phyloP scores from a whole-genome alignment of 106 monocot species.

The Vanilla planifolia region DNA sequence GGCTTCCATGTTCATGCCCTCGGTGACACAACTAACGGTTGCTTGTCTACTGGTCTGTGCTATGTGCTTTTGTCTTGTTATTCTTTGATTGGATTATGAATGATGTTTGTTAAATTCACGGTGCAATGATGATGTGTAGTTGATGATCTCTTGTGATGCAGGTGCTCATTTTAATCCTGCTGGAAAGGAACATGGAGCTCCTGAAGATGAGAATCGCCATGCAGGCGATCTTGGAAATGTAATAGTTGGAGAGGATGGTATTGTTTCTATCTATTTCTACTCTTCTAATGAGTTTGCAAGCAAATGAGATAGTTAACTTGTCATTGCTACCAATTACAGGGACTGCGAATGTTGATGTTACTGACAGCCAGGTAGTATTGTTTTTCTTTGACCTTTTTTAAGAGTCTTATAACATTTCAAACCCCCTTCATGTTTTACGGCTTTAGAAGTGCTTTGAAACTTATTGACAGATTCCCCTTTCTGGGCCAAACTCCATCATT shows the following conservation, averaged over 20 bases:
- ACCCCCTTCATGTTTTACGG: neutral
- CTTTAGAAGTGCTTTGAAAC: neutral
- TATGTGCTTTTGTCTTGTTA: neutral
- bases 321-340: conserved; percentile 15
- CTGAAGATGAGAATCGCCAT: conserved; percentile 69
- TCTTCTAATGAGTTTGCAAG: neutral
- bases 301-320: too few relatives aligned
- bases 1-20: conserved; percentile 71
- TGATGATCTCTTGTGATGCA: conserved; percentile 9
- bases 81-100: neutral
- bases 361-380: conserved; percentile 30
- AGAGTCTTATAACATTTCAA: neutral
- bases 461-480: conserved; percentile 45
- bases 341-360: conserved; percentile 21
- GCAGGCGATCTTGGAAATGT: conserved; percentile 91
- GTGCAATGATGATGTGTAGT: too few relatives aligned
- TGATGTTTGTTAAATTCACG: neutral
- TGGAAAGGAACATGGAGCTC: conserved; percentile 76
- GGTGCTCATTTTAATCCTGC: conserved; percentile 87
- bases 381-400: neutral
- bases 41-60: conserved; percentile 72
- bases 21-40: conserved; percentile 83
- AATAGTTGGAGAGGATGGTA: conserved; percentile 66
- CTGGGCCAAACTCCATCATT: conserved; percentile 60
- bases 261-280: conserved; percentile 1